Evolutionary conservation across 2,329 filamentous ascomycete species (phyloP).

Genomic region (Calonectria honghensis): DNA sequence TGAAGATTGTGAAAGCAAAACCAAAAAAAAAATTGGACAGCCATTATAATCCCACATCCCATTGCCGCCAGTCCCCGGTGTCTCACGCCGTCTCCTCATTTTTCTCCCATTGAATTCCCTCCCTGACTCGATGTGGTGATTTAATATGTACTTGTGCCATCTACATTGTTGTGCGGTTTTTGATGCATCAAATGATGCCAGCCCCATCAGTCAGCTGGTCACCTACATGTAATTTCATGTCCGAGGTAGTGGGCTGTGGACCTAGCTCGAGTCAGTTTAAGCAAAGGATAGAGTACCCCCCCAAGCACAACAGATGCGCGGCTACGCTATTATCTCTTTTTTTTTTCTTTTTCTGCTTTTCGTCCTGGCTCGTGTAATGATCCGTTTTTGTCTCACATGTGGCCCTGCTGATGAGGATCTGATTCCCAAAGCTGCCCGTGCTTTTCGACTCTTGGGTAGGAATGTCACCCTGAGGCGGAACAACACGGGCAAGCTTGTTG

Average conservation of each 20-base stretch:
- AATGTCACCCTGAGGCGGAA: slow-evolving; percentile 16
- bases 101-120: slow-evolving; percentile 8
- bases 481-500: slow-evolving; percentile 27
- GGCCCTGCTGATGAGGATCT: slow-evolving; percentile 33
- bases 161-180: slow-evolving; percentile 5
- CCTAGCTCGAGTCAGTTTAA: slow-evolving; percentile 21
- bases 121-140: neutral
- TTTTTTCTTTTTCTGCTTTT: neutral
- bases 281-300: slow-evolving; percentile 12
- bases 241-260: slow-evolving; percentile 24
- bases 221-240: slow-evolving; percentile 16
- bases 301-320: slow-evolving; percentile 9
- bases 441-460: slow-evolving; percentile 17
- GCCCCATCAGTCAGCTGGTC: slow-evolving; percentile 26
- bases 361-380: slow-evolving; percentile 10
- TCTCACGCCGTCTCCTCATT: slow-evolving; percentile 14
- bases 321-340: slow-evolving; percentile 3
- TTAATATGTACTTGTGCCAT: slow-evolving; percentile 15
- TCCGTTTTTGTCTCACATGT: slow-evolving; percentile 19
- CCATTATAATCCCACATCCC: slow-evolving; percentile 28
- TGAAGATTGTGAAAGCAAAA: slow-evolving; percentile 50
- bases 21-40: slow-evolving; percentile 9
- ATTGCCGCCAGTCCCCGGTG: slow-evolving; percentile 4
- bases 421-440: slow-evolving; percentile 24
- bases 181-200: slow-evolving; percentile 7